Conservation (phyloP, 2,329 filamentous ascomycete species). For the Colletotrichum sp. region DNA sequence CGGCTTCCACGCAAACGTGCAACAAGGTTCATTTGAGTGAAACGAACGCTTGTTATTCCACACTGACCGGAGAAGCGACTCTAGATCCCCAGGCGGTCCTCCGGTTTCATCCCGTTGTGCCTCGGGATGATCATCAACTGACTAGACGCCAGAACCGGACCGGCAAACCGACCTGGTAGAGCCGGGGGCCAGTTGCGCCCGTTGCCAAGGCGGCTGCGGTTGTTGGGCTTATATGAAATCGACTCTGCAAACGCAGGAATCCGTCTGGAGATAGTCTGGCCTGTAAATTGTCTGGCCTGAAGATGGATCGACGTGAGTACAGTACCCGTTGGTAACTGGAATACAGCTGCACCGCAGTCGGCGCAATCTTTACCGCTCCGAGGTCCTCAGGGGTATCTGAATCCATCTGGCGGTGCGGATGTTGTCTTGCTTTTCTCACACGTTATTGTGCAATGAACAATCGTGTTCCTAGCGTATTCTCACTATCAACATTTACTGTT, state of each 20-base stretch:
- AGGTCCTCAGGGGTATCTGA: not conserved
- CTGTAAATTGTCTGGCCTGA: not conserved
- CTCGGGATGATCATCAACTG: not conserved
- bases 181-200: not conserved
- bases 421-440: not conserved
- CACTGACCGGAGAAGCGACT: not conserved
- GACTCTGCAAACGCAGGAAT: too few relatives aligned
- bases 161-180: not conserved
- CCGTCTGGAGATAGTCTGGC: not conserved
- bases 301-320: not conserved
- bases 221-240: not conserved
- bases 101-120: not conserved
- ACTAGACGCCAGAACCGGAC: not conserved
- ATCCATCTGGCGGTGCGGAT: not conserved
- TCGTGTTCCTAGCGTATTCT: not conserved
- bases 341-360: not conserved
- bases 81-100: not conserved
- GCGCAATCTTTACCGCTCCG: not conserved
- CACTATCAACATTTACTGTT: not conserved
- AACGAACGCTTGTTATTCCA: not conserved
- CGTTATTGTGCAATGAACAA: not conserved
- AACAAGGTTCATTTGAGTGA: not conserved
- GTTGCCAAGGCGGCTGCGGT: not conserved
- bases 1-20: not conserved
- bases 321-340: not conserved